Conservation (phyloP, 2,329 filamentous ascomycete genomes). For the Scedosporium boydii region DNA sequence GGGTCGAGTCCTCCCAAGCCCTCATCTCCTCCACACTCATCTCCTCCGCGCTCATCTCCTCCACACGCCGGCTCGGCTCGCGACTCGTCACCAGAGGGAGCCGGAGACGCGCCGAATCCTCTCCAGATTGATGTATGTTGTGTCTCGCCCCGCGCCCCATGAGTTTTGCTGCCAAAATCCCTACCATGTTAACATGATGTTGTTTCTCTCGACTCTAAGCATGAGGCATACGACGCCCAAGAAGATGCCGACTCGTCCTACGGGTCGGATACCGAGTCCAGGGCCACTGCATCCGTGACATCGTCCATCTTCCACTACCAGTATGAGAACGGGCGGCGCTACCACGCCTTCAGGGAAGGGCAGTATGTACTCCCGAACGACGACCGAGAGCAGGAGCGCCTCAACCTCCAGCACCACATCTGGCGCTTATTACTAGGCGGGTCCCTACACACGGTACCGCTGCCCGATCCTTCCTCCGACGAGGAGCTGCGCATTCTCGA, state of each 20-base stretch:
- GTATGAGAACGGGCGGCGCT: slow-evolving; percentile 38
- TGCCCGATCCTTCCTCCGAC: slow-evolving; percentile 17
- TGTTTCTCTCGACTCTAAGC: not conserved
- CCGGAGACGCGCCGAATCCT: not conserved
- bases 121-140: not conserved
- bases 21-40: not conserved
- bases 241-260: not conserved
- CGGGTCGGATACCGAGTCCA: not conserved
- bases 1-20: not conserved
- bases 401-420: slow-evolving; percentile 46
- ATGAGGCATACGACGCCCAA: not conserved
- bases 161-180: not conserved
- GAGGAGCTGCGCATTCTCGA: slow-evolving; percentile 37
- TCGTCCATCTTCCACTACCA: slow-evolving; percentile 34
- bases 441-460: slow-evolving; percentile 33
- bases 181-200: not conserved
- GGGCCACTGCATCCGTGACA: slow-evolving; percentile 20
- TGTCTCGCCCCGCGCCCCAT: not conserved
- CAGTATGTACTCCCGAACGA: slow-evolving; percentile 38
- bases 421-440: slow-evolving; percentile 35
- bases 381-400: slow-evolving; percentile 41
- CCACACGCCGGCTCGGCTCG: not conserved
- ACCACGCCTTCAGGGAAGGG: slow-evolving; percentile 37
- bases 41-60: not conserved
- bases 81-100: not conserved